Conservation (phyloP, 2,329 filamentous ascomycete genomes). For the Cercospora zeae-maydis region DNA sequence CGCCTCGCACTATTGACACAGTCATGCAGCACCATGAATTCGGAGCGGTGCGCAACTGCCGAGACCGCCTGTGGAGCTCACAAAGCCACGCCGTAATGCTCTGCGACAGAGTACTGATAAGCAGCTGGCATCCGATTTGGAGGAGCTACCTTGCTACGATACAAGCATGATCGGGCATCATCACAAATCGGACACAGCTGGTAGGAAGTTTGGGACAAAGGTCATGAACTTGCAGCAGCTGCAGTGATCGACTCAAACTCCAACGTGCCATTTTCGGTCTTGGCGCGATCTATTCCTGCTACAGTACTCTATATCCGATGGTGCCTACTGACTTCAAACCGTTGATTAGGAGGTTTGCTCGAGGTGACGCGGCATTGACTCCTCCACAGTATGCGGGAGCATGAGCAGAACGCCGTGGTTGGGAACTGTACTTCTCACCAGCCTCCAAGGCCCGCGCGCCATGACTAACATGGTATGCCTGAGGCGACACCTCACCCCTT, state of each 20-base stretch:
- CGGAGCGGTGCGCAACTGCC: background rate
- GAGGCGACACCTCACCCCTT: too few species aligned
- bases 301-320: background rate
- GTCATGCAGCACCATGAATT: background rate
- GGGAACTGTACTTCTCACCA: too few species aligned
- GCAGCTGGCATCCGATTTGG: background rate
- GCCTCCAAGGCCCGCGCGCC: too few species aligned
- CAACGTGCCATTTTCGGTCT: background rate
- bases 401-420: too few species aligned
- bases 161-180: background rate
- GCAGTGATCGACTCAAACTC: background rate
- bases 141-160: too few species aligned
- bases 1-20: background rate
- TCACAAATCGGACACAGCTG: background rate
- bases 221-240: background rate
- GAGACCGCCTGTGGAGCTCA: background rate
- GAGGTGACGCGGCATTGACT: background rate
- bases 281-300: background rate
- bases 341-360: background rate
- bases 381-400: too few species aligned
- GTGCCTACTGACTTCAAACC: background rate
- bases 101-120: background rate
- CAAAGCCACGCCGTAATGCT: slow-evolving; percentile 1
- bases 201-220: background rate
- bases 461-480: too few species aligned